Base-by-base conservation (phyloP, 2,329 filamentous ascomycete genomes). In the Thelonectria blattea region DNA sequence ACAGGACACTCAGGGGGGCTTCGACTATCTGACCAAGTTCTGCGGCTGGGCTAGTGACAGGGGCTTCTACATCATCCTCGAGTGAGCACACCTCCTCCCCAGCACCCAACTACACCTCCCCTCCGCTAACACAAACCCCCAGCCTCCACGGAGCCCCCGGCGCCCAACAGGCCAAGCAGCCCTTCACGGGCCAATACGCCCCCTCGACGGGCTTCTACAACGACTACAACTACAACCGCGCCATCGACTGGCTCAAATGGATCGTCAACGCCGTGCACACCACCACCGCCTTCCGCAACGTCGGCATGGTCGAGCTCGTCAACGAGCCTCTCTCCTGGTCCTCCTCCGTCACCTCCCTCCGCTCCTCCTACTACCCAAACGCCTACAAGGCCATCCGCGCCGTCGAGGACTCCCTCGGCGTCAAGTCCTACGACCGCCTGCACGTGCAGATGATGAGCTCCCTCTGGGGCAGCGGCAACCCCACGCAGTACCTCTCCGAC, bases 401-500 rank as follows among this genome's bases (percentile, higher is more conserved):
- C 27, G 76, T 76, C 2, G 85, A 88, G 66, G 60, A 72, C 2
- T 69, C 69, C 5, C 74, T 84, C 30, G 70, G 72, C 18, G 70
- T 86, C 17, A 55, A 75, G 14, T 50, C 69, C 15, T 73, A 78
- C 58, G 73, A 80, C 56, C 76, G 78, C 51, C 75, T 88, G 10
- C 84, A 87, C 66, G 79, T 88, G 43, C 80, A 75, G 50, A 75
- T 79, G 68, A 79, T 79, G 76, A 80, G 84, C 62, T 67, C 76
- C 24, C 72, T 76, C 52, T 88, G 85, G 85, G 82, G 80, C n/a
- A 80, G 83, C 3, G 84, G 84, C 9, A 78, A 86, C 65, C 82
- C 85, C 1, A 80, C 75, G 24, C 65, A 79, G 52, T 76, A 74
- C 54, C 73, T 87, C 11, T 68, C 73, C 12, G 73, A 77, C 64